Base-by-base conservation (phyloP, 192 early-diverging fungal species). In the Thoreauomyces humboldtii region DNA sequence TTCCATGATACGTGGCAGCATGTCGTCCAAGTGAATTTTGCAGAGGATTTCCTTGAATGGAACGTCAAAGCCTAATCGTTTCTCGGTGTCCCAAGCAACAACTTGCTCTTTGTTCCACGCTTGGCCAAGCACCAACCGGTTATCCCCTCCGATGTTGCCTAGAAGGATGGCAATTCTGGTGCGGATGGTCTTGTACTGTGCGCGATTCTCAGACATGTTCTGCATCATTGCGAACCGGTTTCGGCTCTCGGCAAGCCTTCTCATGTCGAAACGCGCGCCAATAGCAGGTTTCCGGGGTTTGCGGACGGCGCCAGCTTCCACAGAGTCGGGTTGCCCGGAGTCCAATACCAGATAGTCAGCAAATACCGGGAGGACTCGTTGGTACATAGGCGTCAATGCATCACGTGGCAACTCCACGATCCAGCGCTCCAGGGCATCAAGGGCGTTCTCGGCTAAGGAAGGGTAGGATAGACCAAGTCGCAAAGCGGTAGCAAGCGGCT, bases 1-100 rank as follows among this genome's bases (percentile, higher is more conserved):
- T 24, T 89, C 83, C 37, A 86, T 74, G n/a, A 92, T 81, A 14
- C 89, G 68, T 19, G 90, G 90, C 19, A 92, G 67, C 43, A 92
- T 71, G 43, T 91, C 87, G 70, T 89, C 90, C 53, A 91, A 66
- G 43, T 72, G 70, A 21, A 92, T 64, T 15, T 87, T 82, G 11
- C 84, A 74, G 43, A 85, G 85, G 28, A 79, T 73, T 46, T 87
- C 88, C 42, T 79, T 77, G 59, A 89, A 92, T 14, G 89, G 89
- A 29, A 92, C 61, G 47, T 76, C 71, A 46, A 90, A 72, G 14
- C 62, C 76, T 0, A 92, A 35, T 12, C 73, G 43, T 33, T 71
- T 78, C 37, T 88, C 83, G 5, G 86, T 69, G 68, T 91, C 87
- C 90, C 90, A 92, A 2, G 87, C 78, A 25, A 89, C 56, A 5